Evolutionary conservation across 2,329 filamentous ascomycete genomes (phyloP).

Genomic region (Penicillium sp.): DNA sequence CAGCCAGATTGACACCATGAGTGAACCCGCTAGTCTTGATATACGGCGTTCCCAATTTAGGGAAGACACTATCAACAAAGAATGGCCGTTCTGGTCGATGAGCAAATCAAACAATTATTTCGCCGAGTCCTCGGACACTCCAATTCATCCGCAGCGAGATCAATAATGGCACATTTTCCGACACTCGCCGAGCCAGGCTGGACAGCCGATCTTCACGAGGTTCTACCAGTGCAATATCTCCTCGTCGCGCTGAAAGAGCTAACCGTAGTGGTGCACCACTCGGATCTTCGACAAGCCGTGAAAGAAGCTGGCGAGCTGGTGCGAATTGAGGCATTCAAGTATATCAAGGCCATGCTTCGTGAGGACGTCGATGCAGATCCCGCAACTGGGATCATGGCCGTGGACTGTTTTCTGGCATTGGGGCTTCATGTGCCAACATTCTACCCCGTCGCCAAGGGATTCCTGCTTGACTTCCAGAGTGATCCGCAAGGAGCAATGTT

Average conservation of each 20-base stretch:
- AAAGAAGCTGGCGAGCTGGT: background rate
- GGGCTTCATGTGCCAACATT: background rate
- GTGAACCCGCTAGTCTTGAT: constrained; percentile 48
- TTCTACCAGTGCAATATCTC: background rate
- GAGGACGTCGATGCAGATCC: background rate
- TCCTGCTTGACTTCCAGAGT: background rate
- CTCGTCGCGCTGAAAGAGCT: background rate
- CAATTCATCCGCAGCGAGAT: background rate
- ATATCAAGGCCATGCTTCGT: background rate
- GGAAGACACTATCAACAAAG: constrained; percentile 39
- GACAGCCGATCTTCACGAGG: background rate
- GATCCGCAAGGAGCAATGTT: background rate
- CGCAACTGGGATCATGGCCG: background rate
- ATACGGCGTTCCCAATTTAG: constrained; percentile 31
- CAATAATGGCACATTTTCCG: background rate
- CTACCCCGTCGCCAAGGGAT: background rate
- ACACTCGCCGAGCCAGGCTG: background rate
- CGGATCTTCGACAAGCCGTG: background rate
- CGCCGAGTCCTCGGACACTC: background rate
- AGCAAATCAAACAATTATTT: background rate
- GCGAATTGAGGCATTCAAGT: background rate
- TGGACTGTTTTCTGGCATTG: background rate
- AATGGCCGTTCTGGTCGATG: constrained; percentile 30
- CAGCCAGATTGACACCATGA: constrained; percentile 57
- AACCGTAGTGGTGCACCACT: background rate